Conservation (phyloP, 352 stramenopile species). For the Phytophthora europaea region DNA sequence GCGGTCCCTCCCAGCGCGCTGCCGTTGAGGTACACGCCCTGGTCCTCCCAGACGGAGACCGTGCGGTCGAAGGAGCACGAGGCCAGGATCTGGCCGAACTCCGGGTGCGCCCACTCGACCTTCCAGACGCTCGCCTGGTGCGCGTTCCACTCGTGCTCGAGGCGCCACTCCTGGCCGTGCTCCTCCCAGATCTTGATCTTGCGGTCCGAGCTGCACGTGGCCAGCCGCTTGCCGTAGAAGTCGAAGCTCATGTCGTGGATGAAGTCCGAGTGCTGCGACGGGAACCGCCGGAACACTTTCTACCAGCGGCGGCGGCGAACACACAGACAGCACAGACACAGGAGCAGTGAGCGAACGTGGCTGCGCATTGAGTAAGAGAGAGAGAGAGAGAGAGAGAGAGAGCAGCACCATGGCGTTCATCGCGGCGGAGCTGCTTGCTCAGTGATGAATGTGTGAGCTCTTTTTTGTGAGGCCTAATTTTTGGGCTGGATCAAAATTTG, state of each 20-base stretch:
- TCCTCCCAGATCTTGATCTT: slow-evolving; percentile 94
- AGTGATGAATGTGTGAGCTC: background rate
- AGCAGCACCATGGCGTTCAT: slow-evolving; percentile 43
- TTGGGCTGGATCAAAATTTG: background rate
- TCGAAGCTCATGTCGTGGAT: slow-evolving; percentile 95
- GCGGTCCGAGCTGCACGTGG: slow-evolving; percentile 93
- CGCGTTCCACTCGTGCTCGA: slow-evolving; percentile 92
- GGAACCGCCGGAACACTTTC: slow-evolving; percentile 87
- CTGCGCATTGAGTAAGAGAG: background rate
- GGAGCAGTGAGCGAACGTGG: background rate
- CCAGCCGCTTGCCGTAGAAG: slow-evolving; percentile 93
- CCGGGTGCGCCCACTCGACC: slow-evolving; percentile 95
- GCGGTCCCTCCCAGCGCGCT: background rate
- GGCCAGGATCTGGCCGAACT: slow-evolving; percentile 97
- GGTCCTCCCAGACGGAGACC: slow-evolving; percentile 96
- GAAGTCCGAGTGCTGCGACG: slow-evolving; percentile 91
- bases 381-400: background rate
- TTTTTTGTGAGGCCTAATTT: background rate
- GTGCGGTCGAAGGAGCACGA: slow-evolving; percentile 95
- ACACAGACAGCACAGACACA: background rate
- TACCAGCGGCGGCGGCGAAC: slow-evolving; percentile 20
- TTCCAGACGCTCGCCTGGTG: slow-evolving; percentile 94
- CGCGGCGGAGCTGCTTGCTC: background rate
- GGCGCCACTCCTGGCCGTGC: slow-evolving; percentile 83
- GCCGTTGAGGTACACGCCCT: slow-evolving; percentile 66